Evolutionary conservation across 2,329 filamentous ascomycete genomes (phyloP).

Genomic region (Aspergillus neoniger): DNA sequence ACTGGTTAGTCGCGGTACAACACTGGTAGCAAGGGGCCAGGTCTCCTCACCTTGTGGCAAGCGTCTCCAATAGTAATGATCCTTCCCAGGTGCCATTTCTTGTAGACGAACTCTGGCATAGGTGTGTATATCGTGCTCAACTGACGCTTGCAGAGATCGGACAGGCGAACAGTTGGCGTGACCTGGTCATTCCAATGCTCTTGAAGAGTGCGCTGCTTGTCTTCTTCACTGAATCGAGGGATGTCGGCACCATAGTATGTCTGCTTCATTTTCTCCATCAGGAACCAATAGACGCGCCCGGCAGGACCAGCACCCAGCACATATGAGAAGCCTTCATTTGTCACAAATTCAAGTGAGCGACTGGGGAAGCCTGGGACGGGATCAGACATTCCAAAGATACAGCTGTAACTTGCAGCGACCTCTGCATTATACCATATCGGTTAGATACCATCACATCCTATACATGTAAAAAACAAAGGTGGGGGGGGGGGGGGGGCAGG

Average conservation of each 20-base stretch:
- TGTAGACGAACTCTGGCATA: slow-evolving; percentile 25
- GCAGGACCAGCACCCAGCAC: slow-evolving; percentile 22
- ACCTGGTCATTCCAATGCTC: slow-evolving; percentile 21
- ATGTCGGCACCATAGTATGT: slow-evolving; percentile 22
- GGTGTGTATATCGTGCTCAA: slow-evolving; percentile 16
- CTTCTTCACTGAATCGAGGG: slow-evolving; percentile 25
- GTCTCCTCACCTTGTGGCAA: slow-evolving; percentile 30
- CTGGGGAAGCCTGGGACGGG: slow-evolving; percentile 14
- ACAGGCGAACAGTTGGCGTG: slow-evolving; percentile 23
- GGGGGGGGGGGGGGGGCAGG: no score
- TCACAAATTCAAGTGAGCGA: slow-evolving; percentile 15
- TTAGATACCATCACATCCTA: not conserved
- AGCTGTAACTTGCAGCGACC: not conserved
- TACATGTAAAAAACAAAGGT: not conserved
- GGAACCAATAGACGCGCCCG: slow-evolving; percentile 28
- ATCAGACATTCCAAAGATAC: slow-evolving; percentile 7
- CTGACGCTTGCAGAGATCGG: slow-evolving; percentile 23
- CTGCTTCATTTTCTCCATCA: slow-evolving; percentile 22
- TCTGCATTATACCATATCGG: not conserved
- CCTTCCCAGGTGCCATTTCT: slow-evolving; percentile 27
- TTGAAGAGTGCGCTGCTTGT: slow-evolving; percentile 19
- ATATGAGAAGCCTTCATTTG: slow-evolving; percentile 24
- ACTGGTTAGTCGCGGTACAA: not conserved
- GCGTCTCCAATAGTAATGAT: slow-evolving; percentile 36
- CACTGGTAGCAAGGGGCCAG: not conserved